Evolutionary conservation across 2,329 filamentous ascomycete species (phyloP).

Genomic region (Aspergillus caelatus): DNA sequence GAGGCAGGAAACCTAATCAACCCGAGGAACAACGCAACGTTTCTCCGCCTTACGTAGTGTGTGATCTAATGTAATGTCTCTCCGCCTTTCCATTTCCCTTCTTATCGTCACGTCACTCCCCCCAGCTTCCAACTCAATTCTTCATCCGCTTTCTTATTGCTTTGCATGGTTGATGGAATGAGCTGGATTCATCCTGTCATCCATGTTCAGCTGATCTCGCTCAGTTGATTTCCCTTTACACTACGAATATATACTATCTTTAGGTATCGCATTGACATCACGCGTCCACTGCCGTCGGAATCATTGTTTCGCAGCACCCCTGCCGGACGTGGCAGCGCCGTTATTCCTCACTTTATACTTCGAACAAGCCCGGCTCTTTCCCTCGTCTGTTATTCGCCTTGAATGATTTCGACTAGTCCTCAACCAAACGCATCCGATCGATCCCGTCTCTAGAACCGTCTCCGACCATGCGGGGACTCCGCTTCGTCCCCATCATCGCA

Average conservation of each 20-base stretch:
- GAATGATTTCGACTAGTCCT: conserved; percentile 4
- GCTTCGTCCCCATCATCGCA: conserved; percentile 28
- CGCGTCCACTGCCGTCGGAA: not conserved
- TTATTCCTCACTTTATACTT: not conserved
- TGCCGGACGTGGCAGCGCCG: not conserved
- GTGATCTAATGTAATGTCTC: not conserved
- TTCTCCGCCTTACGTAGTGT: conserved; percentile 19
- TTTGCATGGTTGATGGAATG: not conserved
- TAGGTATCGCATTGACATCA: not conserved
- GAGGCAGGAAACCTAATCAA: not conserved
- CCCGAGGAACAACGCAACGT: not conserved
- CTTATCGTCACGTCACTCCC: not conserved
- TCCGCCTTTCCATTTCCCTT: conserved; percentile 2
- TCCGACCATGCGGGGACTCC: conserved; percentile 35
- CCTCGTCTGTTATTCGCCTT: not conserved
- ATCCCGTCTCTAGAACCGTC: conserved; percentile 3
- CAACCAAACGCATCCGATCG: not conserved
- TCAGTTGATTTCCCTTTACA: not conserved
- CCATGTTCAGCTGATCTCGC: not conserved
- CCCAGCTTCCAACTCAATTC: not conserved
- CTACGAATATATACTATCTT: not conserved
- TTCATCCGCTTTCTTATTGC: not conserved
- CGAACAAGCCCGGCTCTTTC: not conserved
- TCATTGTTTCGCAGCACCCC: not conserved
- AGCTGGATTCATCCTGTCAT: not conserved